A percentile compares a stretch with the other conserved stretches of the same genome.
phyloP scores from a whole-genome alignment of 1,284 basidiomycete genomes.

The Pseudozyma hubeiensis region DNA sequence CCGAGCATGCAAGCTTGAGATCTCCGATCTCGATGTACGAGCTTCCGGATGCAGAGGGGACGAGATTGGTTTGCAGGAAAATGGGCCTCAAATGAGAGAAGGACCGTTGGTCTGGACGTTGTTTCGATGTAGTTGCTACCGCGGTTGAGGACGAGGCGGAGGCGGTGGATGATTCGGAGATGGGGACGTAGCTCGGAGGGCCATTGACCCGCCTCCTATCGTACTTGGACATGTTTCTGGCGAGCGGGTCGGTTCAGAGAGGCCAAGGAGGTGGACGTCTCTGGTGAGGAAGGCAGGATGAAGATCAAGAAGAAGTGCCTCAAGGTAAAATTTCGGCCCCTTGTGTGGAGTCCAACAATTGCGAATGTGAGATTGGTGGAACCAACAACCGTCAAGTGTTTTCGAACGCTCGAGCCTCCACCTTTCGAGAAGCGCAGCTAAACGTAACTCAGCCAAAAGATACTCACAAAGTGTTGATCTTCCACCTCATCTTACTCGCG shows the following conservation, averaged over 20 bases:
- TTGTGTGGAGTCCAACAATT: slow-evolving; percentile 20
- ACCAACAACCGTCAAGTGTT: neutral
- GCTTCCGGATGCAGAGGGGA: slow-evolving; percentile 91
- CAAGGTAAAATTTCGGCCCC: slow-evolving; percentile 12
- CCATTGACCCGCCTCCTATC: slow-evolving; percentile 50
- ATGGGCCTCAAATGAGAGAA: slow-evolving; percentile 70
- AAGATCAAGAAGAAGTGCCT: slow-evolving; percentile 2
- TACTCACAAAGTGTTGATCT: neutral
- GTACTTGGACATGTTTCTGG: slow-evolving; percentile 30
- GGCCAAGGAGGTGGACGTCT: too few relatives aligned
- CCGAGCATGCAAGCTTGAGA: slow-evolving; percentile 93
- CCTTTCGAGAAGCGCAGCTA: slow-evolving; percentile 1
- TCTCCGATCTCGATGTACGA: slow-evolving; percentile 90
- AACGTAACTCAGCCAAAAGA: slow-evolving; percentile 2
- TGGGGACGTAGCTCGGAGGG: slow-evolving; percentile 29
- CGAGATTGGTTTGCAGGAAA: slow-evolving; percentile 82
- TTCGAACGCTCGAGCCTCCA: slow-evolving; percentile 37
- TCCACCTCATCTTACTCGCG: neutral
- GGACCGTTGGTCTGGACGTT: slow-evolving; percentile 26
- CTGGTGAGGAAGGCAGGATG: neutral
- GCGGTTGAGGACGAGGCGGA: slow-evolving; percentile 13
- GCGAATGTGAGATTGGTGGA: slow-evolving; percentile 4
- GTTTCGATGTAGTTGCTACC: slow-evolving; percentile 14
- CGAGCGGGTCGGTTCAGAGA: neutral
- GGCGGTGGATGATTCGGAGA: slow-evolving; percentile 12